Base-by-base conservation (phyloP, 2,329 filamentous ascomycete genomes). In the Trichoderma simmonsii region DNA sequence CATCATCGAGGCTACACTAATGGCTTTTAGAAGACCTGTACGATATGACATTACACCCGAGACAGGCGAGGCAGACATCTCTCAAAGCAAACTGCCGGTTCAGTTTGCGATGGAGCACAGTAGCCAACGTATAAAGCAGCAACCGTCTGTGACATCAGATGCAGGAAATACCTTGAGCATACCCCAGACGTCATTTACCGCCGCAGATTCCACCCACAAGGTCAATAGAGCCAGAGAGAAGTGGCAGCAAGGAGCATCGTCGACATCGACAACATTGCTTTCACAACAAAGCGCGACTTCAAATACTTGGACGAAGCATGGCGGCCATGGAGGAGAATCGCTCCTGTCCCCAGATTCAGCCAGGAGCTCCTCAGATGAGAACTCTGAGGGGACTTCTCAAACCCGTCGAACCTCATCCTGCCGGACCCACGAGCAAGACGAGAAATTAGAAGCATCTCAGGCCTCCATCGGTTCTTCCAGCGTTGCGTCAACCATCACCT, bases 101-200 rank as follows among this genome's bases (percentile, higher is more conserved):
- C 70, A 76, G 6, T 75, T 75, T 36, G 76, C 71, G 8, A 68
- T 78, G 4, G 73, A 78, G 8, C 75, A 74, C 21, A 68, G 39
- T 11, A 70, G 59, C 15, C 76, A 76, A 12, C 71, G 75, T 0
- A 80, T 81, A 36, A 71, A 76, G 15, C 75, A 77, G 6, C 76
- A 75, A 9, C 73, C 74, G 21, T 74, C 75, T 6, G 75, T 73
- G 7, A 60, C 71, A 11, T 77, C 77, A 18, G 79, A 81, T 56
- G 78, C 81, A 59, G 78, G 79, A 5, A 82, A 78, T 1, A 83
- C 80, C 0, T 77, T 82, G 56, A 81, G 75, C 71, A 26, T 79
- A 28, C 80, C 81, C 6, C 75, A 73, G 43, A 78, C 80, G 12
- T 77, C 78, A 2, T 81, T 81, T 36, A 72, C 80, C 7, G 75